Evolutionary conservation across 1,284 basidiomycete genomes (phyloP).

Genomic region (Marasmius sp.): DNA sequence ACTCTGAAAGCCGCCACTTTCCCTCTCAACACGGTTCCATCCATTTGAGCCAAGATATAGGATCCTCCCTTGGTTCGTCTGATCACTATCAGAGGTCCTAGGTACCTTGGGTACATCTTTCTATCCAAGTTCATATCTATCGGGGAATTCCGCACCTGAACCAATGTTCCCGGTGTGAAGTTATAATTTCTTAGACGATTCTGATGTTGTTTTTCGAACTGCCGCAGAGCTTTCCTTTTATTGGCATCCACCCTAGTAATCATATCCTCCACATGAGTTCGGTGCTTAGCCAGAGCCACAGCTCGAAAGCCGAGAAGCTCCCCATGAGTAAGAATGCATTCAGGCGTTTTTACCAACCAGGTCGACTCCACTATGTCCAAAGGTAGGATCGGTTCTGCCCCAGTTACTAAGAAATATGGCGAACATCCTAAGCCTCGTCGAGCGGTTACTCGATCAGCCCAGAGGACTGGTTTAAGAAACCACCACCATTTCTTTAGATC

Average conservation of each 20-base stretch:
- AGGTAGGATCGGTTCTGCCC: slow-evolving; percentile 9
- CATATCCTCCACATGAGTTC: neutral
- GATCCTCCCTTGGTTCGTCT: slow-evolving; percentile 3
- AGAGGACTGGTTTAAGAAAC: neutral
- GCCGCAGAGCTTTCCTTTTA: neutral
- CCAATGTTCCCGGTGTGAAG: slow-evolving; percentile 1
- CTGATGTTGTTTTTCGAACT: neutral
- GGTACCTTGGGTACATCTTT: slow-evolving; percentile 1
- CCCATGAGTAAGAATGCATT: no score
- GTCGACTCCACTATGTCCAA: slow-evolving; percentile 1
- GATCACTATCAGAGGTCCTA: slow-evolving; percentile 4
- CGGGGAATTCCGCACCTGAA: neutral
- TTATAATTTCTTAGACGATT: neutral
- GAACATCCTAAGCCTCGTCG: neutral
- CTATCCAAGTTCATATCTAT: slow-evolving; percentile 2
- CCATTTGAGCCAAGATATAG: slow-evolving; percentile 9
- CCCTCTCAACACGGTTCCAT: slow-evolving; percentile 5
- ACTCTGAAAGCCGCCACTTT: slow-evolving; percentile 7
- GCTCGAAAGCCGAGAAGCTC: no score
- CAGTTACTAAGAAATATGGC: slow-evolving; percentile 8
- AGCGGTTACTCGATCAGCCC: neutral
- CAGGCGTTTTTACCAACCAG: slow-evolving; percentile 4
- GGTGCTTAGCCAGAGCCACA: slow-evolving; percentile 3
- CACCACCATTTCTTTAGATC: neutral
- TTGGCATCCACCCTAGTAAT: no score